These are phyloP conservation scores for Pyrenophora teres DNA, from an alignment of 2,329 filamentous ascomycete species.

Conservation along the genomic window DNA sequence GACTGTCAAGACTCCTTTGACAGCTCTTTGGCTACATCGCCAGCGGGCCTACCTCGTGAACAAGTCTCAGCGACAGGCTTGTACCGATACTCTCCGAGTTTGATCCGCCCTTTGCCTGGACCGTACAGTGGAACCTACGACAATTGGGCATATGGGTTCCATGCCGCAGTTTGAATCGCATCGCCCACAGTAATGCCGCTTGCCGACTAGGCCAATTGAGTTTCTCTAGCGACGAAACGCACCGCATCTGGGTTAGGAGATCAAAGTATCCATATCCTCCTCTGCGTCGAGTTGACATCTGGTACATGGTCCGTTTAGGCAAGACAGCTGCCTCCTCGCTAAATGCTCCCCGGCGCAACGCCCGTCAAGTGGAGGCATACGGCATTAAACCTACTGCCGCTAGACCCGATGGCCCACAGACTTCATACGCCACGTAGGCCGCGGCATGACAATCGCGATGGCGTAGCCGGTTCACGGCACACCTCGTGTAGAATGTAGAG, in stretches of 20 bases:
- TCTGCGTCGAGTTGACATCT: slow-evolving; percentile 25
- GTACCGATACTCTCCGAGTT: slow-evolving; percentile 16
- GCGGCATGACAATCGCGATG: slow-evolving; percentile 17
- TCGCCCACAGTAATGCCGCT: slow-evolving; percentile 27
- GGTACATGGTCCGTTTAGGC: slow-evolving; percentile 26
- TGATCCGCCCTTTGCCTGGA: slow-evolving; percentile 17
- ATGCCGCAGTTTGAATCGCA: slow-evolving; percentile 27
- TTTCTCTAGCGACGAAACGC: slow-evolving; percentile 29
- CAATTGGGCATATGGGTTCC: slow-evolving; percentile 20
- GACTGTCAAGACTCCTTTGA: slow-evolving; percentile 16
- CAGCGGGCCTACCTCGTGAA: slow-evolving; percentile 10
- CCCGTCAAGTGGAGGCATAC: slow-evolving; percentile 17
- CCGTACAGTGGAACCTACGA: slow-evolving; percentile 10
- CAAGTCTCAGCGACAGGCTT: slow-evolving; percentile 23
- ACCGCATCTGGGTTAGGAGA: slow-evolving; percentile 25
- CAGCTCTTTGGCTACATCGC: slow-evolving; percentile 5
- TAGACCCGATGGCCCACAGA: slow-evolving; percentile 31
- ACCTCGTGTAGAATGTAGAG: slow-evolving; percentile 22
- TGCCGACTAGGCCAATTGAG: slow-evolving; percentile 31
- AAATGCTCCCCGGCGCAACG: slow-evolving; percentile 23
- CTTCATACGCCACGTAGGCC: slow-evolving; percentile 39
- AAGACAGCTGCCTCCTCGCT: slow-evolving; percentile 24
- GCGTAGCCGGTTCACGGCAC: slow-evolving; percentile 30
- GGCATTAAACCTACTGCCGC: slow-evolving; percentile 31
- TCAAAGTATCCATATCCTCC: slow-evolving; percentile 18